These are phyloP conservation scores for Lactarius tabidus DNA, from an alignment of 768 basidiomycete genomes.

Conservation along the genomic window DNA sequence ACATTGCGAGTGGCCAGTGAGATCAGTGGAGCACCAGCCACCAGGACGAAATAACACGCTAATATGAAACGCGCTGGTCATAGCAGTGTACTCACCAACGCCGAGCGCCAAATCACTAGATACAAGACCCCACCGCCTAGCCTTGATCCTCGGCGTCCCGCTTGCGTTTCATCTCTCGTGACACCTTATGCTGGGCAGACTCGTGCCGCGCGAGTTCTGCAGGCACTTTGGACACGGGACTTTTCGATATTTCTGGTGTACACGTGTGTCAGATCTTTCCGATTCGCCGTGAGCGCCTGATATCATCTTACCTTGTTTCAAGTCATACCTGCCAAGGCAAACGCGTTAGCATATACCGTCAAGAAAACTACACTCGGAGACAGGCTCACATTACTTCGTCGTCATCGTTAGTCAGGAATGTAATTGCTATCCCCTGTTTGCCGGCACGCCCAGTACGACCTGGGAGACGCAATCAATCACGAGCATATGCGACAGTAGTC, in stretches of 20 bases:
- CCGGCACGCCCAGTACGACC: slow-evolving; percentile 98
- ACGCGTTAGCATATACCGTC: slow-evolving; percentile 13
- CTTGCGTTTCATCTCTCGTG: slow-evolving; percentile 93
- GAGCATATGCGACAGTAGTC: not conserved
- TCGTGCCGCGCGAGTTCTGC: slow-evolving; percentile 88
- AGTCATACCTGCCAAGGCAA: slow-evolving; percentile 68
- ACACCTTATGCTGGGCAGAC: slow-evolving; percentile 84
- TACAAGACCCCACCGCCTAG: slow-evolving; percentile 6
- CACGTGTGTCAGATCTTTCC: not conserved
- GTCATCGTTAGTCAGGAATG: slow-evolving; percentile 94
- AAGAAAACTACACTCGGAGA: slow-evolving; percentile 3
- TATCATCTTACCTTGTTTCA: slow-evolving; percentile 71
- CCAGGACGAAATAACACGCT: not conserved
- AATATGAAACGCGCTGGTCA: not conserved
- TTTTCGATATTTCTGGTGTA: slow-evolving; percentile 81
- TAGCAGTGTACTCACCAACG: not conserved
- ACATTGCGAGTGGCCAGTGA: not conserved
- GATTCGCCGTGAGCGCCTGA: not conserved
- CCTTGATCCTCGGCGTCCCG: slow-evolving; percentile 72
- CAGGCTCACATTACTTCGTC: slow-evolving; percentile 80
- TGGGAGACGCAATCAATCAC: slow-evolving; percentile 31
- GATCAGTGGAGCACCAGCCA: not conserved
- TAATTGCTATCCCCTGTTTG: slow-evolving; percentile 89
- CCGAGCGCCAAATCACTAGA: not conserved
- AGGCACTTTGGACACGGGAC: slow-evolving; percentile 86